These are phyloP conservation scores for Oidium heveae DNA, from an alignment of 2,329 filamentous ascomycete species.

Conservation along the genomic window DNA sequence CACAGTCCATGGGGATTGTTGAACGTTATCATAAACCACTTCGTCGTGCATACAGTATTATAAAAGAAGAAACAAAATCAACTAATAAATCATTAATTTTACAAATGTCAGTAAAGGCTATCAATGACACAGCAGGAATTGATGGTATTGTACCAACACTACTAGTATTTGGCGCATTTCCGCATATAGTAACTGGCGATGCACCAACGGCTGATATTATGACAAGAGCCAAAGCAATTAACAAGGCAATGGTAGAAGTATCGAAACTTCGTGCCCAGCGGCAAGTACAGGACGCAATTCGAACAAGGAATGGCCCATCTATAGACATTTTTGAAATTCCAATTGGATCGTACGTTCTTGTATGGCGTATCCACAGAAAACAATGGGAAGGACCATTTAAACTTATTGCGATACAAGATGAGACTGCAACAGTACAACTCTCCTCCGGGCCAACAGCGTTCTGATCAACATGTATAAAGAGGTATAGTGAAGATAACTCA, in stretches of 20 bases:
- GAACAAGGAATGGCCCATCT: conserved; percentile 1
- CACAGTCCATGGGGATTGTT: no score
- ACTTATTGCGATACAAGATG: not conserved
- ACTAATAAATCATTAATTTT: no score
- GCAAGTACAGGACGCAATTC: conserved; percentile 1
- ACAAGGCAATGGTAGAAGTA: conserved; percentile 3
- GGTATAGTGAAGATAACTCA: not conserved
- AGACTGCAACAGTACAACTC: not conserved
- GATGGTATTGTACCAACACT: not conserved
- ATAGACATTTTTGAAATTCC: not conserved
- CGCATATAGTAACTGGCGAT: not conserved
- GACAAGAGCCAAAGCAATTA: not conserved
- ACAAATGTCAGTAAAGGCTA: not conserved
- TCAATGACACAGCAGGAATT: not conserved
- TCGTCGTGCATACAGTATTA: no score
- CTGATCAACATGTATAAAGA: not conserved
- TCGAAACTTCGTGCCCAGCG: not conserved
- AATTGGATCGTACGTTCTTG: conserved; percentile 1
- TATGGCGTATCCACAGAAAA: conserved; percentile 1
- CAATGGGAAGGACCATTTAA: conserved; percentile 1
- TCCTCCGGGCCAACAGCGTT: not conserved
- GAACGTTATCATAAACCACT: no score
- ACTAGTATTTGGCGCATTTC: not conserved
- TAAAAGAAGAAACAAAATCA: no score
- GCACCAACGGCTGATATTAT: not conserved